phyloP scores from a whole-genome alignment of 176 grass and related monocot genomes.

The Carex kokanica region DNA sequence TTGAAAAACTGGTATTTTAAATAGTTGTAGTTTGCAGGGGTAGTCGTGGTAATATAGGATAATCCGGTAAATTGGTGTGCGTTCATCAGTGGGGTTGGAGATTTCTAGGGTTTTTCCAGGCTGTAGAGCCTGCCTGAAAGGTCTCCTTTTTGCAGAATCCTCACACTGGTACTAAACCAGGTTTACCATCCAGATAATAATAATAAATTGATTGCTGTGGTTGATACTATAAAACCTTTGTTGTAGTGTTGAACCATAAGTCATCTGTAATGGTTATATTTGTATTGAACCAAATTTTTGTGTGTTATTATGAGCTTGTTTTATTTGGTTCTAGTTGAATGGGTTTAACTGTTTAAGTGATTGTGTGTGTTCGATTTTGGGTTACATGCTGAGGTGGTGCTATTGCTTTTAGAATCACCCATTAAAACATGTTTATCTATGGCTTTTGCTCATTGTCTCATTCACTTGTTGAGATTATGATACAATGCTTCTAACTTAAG shows the following conservation, averaged over 20 bases:
- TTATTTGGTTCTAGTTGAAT: background rate
- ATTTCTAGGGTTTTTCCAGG: constrained; percentile 27
- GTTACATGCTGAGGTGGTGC: background rate
- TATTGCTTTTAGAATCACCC: background rate
- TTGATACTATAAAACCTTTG: constrained; percentile 7
- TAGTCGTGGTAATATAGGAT: background rate
- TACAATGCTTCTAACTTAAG: background rate
- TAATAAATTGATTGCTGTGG: constrained; percentile 22
- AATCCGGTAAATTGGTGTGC: background rate
- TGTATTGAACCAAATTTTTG: background rate
- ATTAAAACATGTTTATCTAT: background rate
- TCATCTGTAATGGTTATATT: background rate
- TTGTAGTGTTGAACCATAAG: constrained; percentile 8
- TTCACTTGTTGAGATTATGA: constrained; percentile 9
- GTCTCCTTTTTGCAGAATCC: constrained; percentile 27
- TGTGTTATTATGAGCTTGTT: background rate
- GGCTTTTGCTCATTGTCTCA: constrained; percentile 5
- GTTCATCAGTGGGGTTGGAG: background rate
- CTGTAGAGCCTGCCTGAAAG: constrained; percentile 14
- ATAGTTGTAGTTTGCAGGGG: background rate
- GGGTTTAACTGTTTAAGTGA: background rate
- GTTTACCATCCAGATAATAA: constrained; percentile 3
- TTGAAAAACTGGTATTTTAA: constrained; percentile 5
- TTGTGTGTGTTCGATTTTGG: background rate
- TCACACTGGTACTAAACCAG: background rate